Evolutionary conservation across 2,329 filamentous ascomycete genomes (phyloP), one percentile per base, ranked within the genome.

Genomic region (Fusarium citri): DNA sequence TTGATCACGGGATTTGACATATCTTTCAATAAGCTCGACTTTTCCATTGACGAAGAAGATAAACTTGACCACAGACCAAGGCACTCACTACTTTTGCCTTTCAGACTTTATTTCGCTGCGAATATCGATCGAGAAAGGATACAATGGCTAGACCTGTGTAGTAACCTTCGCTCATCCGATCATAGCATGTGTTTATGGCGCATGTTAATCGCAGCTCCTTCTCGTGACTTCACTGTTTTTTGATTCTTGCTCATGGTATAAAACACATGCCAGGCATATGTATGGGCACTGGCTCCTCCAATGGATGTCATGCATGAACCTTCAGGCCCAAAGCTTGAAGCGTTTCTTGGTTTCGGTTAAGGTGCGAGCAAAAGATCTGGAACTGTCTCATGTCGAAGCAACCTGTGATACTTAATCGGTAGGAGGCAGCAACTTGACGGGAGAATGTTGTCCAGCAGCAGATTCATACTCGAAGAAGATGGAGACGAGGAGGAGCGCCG

Each of bases 161-260:
- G 10, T 37, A 12, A 7, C 18, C 34, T 12, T n/a, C 34, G 18
- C 3, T n/a, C 34, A 18, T 20, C 11, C 18, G 5, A 41, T 22
- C 25, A 15, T 22, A 16, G 23, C 23, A 26, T 41, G 8, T 4
- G 20, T 28, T 28, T 8, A 20, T 9, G 12, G 8, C 14, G 23
- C 31, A 12, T 11, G n/a, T 20, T 16, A 15, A n/a, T n/a, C 11
- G 23, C 12, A 26, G 16, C 10, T 25, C 30, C 25, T 22, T n/a
- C 37, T 23, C 30, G 16, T 18, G 49, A 46, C 51, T 30, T 34
- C 25, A 11, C 34, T 55, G 26, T 56, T 47, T 57, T 75, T 75
- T 75, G 73, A 75, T 75, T 68, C 42, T 73, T 73, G 40, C 55
- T 64, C 59, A 50, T 40, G 26, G 56, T 37, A 15, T 55, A 62